Conservation (phyloP, 805 yeast genomes). For the Metschnikowia shivogae region DNA sequence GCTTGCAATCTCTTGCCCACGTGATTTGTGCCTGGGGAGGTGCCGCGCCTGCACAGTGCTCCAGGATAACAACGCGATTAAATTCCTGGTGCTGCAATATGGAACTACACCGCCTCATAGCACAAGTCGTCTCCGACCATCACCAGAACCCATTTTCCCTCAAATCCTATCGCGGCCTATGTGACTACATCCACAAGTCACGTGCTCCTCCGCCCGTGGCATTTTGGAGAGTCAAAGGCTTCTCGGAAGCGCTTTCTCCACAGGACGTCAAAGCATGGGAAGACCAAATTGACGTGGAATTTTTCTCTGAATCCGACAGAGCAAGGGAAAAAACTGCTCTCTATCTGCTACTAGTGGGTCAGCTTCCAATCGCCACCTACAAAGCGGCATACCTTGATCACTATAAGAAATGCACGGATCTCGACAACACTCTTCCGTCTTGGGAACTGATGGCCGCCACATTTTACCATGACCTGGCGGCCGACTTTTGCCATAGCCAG, state of each 20-base stretch:
- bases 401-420: neutral
- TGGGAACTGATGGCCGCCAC: neutral
- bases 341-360: neutral
- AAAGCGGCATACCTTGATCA: neutral
- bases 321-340: neutral
- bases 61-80: no score
- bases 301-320: neutral
- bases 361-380: conserved; percentile 3
- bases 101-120: no score
- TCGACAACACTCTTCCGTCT: neutral
- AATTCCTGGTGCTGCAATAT: no score
- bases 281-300: conserved; percentile 4
- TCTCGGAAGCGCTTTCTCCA: conserved; percentile 3
- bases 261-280: conserved; percentile 10
- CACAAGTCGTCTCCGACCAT: no score
- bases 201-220: neutral
- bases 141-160: no score
- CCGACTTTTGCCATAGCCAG: conserved; percentile 24
- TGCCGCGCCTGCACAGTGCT: no score
- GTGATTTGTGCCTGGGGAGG: no score
- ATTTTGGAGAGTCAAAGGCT: conserved; percentile 4
- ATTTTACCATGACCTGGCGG: conserved; percentile 4
- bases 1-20: no score
- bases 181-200: no score
- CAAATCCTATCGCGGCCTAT: neutral